Percentiles rank a stretch among this genome's conserved stretches.
Conservation (phyloP, 371 early-diverging fungal genomes). For the Lichtheimia ramosa region DNA sequence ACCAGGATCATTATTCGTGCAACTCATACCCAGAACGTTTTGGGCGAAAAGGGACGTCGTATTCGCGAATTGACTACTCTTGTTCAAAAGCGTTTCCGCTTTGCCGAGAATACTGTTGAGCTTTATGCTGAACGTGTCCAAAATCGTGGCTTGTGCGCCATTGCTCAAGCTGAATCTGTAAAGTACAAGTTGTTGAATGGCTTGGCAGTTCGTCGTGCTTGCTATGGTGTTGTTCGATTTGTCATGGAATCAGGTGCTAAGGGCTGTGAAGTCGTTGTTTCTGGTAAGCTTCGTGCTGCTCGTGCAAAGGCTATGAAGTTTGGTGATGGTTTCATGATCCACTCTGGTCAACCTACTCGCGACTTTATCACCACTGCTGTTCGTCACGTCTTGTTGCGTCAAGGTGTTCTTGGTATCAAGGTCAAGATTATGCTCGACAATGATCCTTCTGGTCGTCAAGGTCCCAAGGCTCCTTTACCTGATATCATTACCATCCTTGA, state of each 20-base stretch:
- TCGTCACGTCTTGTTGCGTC: conserved; percentile 97
- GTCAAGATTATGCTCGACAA: conserved; percentile 99
- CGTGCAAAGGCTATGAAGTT: conserved; percentile 99
- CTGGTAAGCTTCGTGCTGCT: conserved; percentile 99
- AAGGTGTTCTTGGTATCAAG: conserved; percentile 99
- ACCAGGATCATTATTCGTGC: conserved; percentile 94
- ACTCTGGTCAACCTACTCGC: conserved; percentile 97
- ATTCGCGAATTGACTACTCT: conserved; percentile 98
- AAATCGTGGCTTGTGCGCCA: conserved; percentile 98
- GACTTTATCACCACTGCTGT: conserved; percentile 97
- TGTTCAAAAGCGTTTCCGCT: conserved; percentile 98
- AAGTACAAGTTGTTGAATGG: conserved; percentile 97
- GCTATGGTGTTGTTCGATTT: conserved; percentile 98
- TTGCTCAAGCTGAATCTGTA: conserved; percentile 99
- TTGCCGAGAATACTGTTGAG: conserved; percentile 97
- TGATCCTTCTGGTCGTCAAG: conserved; percentile 94
- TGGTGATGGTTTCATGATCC: conserved; percentile 98
- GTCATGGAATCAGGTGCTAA: conserved; percentile 99
- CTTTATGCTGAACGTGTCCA: conserved; percentile 98
- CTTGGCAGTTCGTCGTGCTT: conserved; percentile 97
- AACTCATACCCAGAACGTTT: conserved; percentile 96
- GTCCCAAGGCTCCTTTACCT: conserved; percentile 95
- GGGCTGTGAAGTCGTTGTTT: conserved; percentile 98
- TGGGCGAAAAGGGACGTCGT: conserved; percentile 98
- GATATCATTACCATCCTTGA: conserved; percentile 95